Evolutionary conservation across 495 filamentous ascomycete genomes (phyloP).

Genomic region (Penicillium desertorum): DNA sequence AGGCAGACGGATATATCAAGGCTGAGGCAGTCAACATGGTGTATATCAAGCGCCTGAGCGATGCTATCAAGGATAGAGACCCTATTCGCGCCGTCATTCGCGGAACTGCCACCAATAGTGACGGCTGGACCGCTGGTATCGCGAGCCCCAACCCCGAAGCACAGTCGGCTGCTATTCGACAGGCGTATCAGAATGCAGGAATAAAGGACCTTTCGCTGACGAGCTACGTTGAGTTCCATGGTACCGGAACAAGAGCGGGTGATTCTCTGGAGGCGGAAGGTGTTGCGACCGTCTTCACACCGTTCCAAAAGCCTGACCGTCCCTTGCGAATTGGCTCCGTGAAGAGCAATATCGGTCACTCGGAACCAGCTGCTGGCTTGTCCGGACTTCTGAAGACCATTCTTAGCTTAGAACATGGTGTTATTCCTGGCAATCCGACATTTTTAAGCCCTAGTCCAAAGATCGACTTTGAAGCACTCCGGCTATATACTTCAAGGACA

Average conservation of each 20-base stretch:
- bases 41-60: constrained; percentile 28
- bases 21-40: constrained; percentile 1
- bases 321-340: constrained; percentile 13
- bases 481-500: too few relatives aligned
- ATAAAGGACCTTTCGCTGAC: constrained; percentile 20
- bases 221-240: constrained; percentile 11
- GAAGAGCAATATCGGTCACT: constrained; percentile 53
- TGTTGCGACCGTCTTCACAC: constrained; percentile 41
- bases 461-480: neutral
- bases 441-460: neutral
- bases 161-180: constrained; percentile 21
- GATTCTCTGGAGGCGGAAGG: constrained; percentile 44
- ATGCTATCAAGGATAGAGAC: constrained; percentile 33
- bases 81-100: constrained; percentile 44
- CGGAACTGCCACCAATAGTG: constrained; percentile 30
- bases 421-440: constrained; percentile 48
- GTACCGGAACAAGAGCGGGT: constrained; percentile 38
- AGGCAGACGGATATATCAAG: constrained; percentile 9
- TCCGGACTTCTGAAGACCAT: constrained; percentile 56
- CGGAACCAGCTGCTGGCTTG: constrained; percentile 51
- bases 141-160: constrained; percentile 1
- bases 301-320: constrained; percentile 1
- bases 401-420: constrained; percentile 45
- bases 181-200: constrained; percentile 29
- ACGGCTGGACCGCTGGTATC: constrained; percentile 24